Evolutionary conservation across 495 filamentous ascomycete species (phyloP), one percentile per base, ranked within the genome.

Genomic region (Daldinia loculata): DNA sequence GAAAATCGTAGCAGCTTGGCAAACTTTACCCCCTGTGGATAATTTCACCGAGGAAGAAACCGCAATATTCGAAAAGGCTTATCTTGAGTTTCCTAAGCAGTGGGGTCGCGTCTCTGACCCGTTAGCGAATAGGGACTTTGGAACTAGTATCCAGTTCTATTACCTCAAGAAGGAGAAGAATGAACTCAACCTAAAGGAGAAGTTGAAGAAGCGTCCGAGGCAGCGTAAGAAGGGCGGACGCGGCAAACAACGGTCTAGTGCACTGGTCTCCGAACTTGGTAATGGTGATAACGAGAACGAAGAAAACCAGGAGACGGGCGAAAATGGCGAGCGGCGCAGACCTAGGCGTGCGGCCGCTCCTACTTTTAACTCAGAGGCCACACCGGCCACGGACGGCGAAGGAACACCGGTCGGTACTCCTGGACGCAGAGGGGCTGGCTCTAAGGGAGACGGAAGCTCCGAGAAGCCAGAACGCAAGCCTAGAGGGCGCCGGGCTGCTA

Each of bases 141-240:
- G 91, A 70, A 89, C 94, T 55, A 96, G 92, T 76, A 98, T 99
- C 70, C 85, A 93, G 70, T 96, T 98, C 78, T 98, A 99, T 78
- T 99, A 99, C 78, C 87, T 94, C 68, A 97, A 91, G 62, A 97
- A 97, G 78, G 91, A 92, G 79, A 99, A 99, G 79, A 89, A 92
- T 74, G 86, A 89, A 63, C 88, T 89, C 26, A 93, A 93, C 63
- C 95, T 97, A 74, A 96, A 97, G 79, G 91, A 92, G 38, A 92
- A 91, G 76, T 81, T 92, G 29, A 94, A 88, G 80, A 90, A 89
- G 64, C 88, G 89, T 79, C 89, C 88, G 29, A 90, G 87, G 56
- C 88, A 86, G 61, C 84, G 89, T 39, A 88, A 85, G 63, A 87
- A 82, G 72, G 83, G 84, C 27, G 80, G 77, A 48, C 83, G 84